Evolutionary conservation across 805 yeast species (phyloP), one percentile per base, ranked within the genome.

Genomic region (Saccharomycopsis malanga): DNA sequence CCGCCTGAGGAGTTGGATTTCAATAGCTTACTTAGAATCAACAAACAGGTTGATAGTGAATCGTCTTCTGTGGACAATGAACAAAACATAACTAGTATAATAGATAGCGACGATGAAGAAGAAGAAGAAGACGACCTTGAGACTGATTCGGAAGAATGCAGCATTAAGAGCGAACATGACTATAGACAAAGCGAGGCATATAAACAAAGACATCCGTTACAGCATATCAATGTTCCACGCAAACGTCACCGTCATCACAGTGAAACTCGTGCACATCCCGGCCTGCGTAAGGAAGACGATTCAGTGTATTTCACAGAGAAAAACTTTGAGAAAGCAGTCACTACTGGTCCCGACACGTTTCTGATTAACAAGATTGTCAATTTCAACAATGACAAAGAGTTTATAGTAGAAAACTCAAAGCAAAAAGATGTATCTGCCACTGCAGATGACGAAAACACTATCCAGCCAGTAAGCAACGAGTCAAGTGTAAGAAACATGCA

Each of bases 81-180:
- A 17, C 41, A 37, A 7, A 34, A 24, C 10, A 29, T 23, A 14
- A 18, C 32, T 15, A 29, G 46, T 21, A 17, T 36, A 12, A n/a
- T 36, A 30, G 39, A 34, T 10, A 34, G 39, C 22, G 44, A 27
- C n/a, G 35, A 38, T 17, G 44, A 45, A 29, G 37, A 38, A 30
- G 43, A 38, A 17, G 18, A 12, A 14, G 12, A n/a, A 18, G 17
- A 32, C 6, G 12, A 10, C 15, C 18, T 12, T 5, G 17, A n/a
- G 6, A n/a, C 12, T 9, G 36, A 9, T 32, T 27, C 12, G 30
- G 12, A 27, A 27, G n/a, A n/a, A n/a, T n/a, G n/a, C n/a, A n/a
- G n/a, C n/a, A n/a, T n/a, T n/a, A n/a, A n/a, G n/a, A n/a, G n/a
- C n/a, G n/a, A n/a, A n/a, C n/a, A n/a, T n/a, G n/a, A n/a, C n/a